Evolutionary conservation across 805 yeast species (phyloP), one percentile per base, ranked within the genome.

Genomic region (Nakazawaea populi): DNA sequence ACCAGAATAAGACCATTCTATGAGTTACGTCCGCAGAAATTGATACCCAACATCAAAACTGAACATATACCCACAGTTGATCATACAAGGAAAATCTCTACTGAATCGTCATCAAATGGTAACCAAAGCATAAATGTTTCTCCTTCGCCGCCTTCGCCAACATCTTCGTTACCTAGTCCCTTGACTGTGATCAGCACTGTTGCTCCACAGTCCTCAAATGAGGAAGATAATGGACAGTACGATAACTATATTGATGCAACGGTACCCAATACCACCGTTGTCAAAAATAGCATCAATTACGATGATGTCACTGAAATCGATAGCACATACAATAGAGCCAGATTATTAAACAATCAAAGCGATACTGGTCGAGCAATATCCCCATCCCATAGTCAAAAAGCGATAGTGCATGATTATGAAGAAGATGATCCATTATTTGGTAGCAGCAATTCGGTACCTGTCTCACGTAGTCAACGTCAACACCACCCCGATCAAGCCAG

Each of bases 401-500:
- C n/a, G 5, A 18, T 12, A 12, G 7, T 37, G n/a, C 18, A 37
- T 11, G 40, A 37, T 32, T 28, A 14, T 35, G 54, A 48, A n/a
- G 47, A 48, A 42, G 51, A 48, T 8, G 51, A 48, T 40, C 51
- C 51, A 12, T 38, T 48, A 29, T 48, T 27, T 37, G 32, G 29
- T 9, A 18, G 18, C 6, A 36, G 14, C 18, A 46, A 6, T n/a
- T 6, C 24, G 3, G 24, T 18, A 18, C 3, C 24, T 18, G 24
- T 18, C 24, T 18, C 24, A 18, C 40, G n/a, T 32, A 32, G 11
- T 12, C 40, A n/a, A 37, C 40, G n/a, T 11, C 18, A n/a, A 37
- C 40, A 3, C 6, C 40, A 37, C 10, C 40, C 1, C 2, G n/a
- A 37, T 10, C 40, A 37, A 11, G 18, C 7, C 1, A 12, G 2